Evolutionary conservation across 257 asterid genomes (phyloP), one percentile per base, ranked within the genome.

Genomic region (Przewalskia tangutica): DNA sequence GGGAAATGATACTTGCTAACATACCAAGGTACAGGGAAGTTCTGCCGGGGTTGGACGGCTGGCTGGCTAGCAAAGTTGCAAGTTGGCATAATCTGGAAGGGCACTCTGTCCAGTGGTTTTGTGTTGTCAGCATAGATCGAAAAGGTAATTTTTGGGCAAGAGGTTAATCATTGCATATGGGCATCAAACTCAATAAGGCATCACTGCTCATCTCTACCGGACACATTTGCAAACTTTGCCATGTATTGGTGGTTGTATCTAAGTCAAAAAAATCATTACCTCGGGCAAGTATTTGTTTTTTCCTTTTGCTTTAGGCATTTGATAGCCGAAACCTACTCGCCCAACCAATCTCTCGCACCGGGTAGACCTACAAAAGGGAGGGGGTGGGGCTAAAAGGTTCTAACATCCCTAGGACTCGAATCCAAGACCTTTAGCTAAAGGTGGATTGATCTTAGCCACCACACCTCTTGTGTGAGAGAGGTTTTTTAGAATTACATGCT

Each of bases 1-100:
- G 89, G 40, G 82, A 86, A 85, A 85, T 87, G 89, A 91, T 87
- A 62, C 87, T 82, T 64, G 92, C 94, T 85, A 91, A 91, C 84
- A 90, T 93, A 87, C 95, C 96, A 40, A 81, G 82, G 81, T 92
- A 90, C 88, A 89, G 90, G 84, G 98, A 92, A 83, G 91, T 92
- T 71, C 79, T 93, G n/a, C 98, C 97, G 0, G 97, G 97, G 71
- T 85, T 95, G 76, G 98, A 92, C 79, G 86, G 89, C 82, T 95
- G 98, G 98, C 91, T 88, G 89, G 87, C 93, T 80, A 77, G 89
- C 87, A 92, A 93, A 90, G 86, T 95, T 79, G 79, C 89, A 82
- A 86, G 90, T 51, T 95, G 98, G 98, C 93, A 93, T 82, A 87
- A 86, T 83, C 90, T 88, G 32, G 98, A 91, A 88, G 98, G 98